Conservation (phyloP, 352 stramenopile genomes). For the Pythium myriotylum region DNA sequence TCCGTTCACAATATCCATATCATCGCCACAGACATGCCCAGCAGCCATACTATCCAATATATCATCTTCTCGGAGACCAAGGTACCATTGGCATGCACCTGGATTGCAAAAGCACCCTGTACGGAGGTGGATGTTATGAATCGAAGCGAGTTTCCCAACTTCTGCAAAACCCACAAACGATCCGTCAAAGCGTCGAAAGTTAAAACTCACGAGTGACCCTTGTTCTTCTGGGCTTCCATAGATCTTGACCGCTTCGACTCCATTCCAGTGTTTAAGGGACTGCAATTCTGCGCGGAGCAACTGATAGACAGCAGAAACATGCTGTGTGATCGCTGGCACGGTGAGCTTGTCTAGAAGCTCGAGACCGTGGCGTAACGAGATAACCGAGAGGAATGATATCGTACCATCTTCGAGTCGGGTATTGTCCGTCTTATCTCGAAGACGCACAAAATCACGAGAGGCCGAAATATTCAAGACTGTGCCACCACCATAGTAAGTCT, state of each 20-base stretch:
- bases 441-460: constrained; percentile 40
- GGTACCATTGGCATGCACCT: constrained; percentile 71
- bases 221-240: constrained; percentile 39
- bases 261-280: constrained; percentile 59
- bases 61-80: constrained; percentile 53
- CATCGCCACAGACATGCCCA: constrained; percentile 72
- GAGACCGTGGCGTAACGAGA: constrained; percentile 60
- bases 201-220: constrained; percentile 59
- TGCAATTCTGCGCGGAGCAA: constrained; percentile 42
- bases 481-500: constrained; percentile 66
- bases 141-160: constrained; percentile 64
- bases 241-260: constrained; percentile 43
- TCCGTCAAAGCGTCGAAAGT: constrained; percentile 56
- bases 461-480: constrained; percentile 67
- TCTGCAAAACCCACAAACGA: constrained; percentile 74
- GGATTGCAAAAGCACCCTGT: constrained; percentile 83
- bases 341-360: constrained; percentile 42
- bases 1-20: constrained; percentile 67
- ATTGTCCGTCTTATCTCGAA: constrained; percentile 26
- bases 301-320: constrained; percentile 47
- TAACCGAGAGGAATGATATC: constrained; percentile 66
- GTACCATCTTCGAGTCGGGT: constrained; percentile 62
- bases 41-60: constrained; percentile 54
- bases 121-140: constrained; percentile 72
- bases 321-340: constrained; percentile 48